Conservation (phyloP, 805 yeast species). For the Saccharomycopsis schoenii region DNA sequence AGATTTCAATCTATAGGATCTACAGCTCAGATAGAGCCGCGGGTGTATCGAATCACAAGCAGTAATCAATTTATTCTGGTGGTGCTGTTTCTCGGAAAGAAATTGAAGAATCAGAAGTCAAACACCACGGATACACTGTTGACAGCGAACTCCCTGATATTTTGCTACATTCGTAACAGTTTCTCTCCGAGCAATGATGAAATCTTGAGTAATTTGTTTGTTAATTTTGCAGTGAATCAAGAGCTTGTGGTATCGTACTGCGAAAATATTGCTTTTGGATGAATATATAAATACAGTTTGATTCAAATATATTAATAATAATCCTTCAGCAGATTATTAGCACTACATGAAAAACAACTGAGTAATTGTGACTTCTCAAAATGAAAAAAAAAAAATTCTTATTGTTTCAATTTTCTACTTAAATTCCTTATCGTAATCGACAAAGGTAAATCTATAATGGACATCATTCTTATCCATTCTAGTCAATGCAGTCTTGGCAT, state of each 20-base stretch:
- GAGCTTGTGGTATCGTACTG: constrained; percentile 38
- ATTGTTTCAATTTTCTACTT: not conserved
- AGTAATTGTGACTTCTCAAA: not conserved
- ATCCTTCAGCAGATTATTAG: not conserved
- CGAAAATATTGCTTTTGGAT: constrained; percentile 38
- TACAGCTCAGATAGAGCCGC: constrained; percentile 39
- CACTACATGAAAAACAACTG: not conserved
- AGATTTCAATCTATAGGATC: constrained; percentile 56
- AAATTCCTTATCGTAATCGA: constrained; percentile 37
- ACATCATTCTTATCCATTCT: constrained; percentile 47
- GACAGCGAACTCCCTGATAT: constrained; percentile 19
- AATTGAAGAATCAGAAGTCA: constrained; percentile 24
- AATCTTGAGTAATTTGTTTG: constrained; percentile 29
- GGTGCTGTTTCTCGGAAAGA: constrained; percentile 34
- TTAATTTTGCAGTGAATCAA: constrained; percentile 29
- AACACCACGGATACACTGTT: not conserved
- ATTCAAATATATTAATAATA: not conserved
- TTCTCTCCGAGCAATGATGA: constrained; percentile 39
- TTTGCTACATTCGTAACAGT: constrained; percentile 37
- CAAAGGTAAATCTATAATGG: constrained; percentile 54
- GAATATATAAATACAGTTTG: not conserved
- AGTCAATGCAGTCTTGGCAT: constrained; percentile 45
- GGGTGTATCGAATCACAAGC: constrained; percentile 38
- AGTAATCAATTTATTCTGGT: constrained; percentile 39
- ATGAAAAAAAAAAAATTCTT: not conserved